Percentiles rank a stretch among this genome's conserved stretches.
phyloP scores from a whole-genome alignment of 2,329 filamentous ascomycete genomes.

The Colletotrichum sp. region DNA sequence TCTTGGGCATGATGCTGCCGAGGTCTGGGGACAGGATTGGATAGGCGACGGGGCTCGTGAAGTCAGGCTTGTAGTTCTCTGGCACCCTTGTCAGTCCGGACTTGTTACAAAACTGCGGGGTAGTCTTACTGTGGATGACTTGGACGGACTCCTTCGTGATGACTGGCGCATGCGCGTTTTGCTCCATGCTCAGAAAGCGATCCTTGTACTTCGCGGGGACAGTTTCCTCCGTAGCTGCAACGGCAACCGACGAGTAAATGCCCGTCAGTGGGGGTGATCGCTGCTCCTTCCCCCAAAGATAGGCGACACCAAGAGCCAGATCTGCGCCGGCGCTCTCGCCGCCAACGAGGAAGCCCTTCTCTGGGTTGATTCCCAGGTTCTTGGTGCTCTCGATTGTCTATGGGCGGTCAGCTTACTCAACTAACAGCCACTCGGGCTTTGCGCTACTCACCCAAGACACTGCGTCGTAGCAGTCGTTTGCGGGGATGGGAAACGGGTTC shows the following conservation, averaged over 20 bases:
- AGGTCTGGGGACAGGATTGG: constrained; percentile 26
- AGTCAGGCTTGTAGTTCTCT: constrained; percentile 30
- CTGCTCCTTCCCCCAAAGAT: constrained; percentile 23
- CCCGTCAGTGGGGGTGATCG: constrained; percentile 28
- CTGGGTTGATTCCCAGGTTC: constrained; percentile 26
- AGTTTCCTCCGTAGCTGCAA: constrained; percentile 22
- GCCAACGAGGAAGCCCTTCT: constrained; percentile 27
- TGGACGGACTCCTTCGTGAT: constrained; percentile 23
- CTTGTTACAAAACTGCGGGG: background rate
- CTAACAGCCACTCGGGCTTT: background rate
- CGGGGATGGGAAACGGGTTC: constrained; percentile 29
- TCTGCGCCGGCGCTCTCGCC: constrained; percentile 33
- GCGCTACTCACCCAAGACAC: constrained; percentile 25
- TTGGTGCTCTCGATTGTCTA: constrained; percentile 23
- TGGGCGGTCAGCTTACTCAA: background rate
- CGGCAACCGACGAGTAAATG: constrained; percentile 26
- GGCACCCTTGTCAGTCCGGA: background rate
- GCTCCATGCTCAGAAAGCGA: constrained; percentile 29
- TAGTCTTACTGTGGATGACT: constrained; percentile 27
- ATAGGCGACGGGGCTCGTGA: constrained; percentile 26
- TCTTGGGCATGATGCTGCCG: constrained; percentile 27
- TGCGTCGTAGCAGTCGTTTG: constrained; percentile 31
- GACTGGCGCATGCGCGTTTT: constrained; percentile 27
- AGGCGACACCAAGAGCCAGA: constrained; percentile 27
- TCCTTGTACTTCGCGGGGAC: constrained; percentile 32